Evolutionary conservation across 2,329 filamentous ascomycete species (phyloP).

Genomic region (Ascochyta koolunga): DNA sequence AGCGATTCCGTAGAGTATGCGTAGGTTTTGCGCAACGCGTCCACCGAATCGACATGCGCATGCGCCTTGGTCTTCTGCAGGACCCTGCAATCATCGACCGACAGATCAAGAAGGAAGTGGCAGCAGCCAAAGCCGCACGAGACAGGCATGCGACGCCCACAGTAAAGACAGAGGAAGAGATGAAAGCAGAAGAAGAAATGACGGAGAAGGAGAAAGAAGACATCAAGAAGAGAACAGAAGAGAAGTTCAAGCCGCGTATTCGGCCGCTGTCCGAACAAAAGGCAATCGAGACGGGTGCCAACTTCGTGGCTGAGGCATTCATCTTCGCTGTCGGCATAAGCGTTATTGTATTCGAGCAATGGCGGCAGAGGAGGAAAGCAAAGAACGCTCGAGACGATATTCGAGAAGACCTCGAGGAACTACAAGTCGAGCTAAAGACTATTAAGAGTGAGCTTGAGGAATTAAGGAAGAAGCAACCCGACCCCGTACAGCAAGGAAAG

Average conservation of each 20-base stretch:
- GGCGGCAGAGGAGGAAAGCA: constrained; percentile 66
- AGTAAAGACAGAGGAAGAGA: constrained; percentile 67
- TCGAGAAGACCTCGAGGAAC: constrained; percentile 62
- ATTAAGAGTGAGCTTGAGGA: constrained; percentile 50
- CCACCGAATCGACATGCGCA: constrained; percentile 71
- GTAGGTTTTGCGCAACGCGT: constrained; percentile 67
- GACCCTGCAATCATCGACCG: constrained; percentile 62
- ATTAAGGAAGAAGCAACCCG: constrained; percentile 45
- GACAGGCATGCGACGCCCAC: constrained; percentile 60
- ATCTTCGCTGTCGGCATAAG: constrained; percentile 68
- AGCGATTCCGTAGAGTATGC: constrained; percentile 67
- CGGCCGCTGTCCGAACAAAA: constrained; percentile 70
- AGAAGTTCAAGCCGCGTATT: constrained; percentile 59
- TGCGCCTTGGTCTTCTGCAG: constrained; percentile 69
- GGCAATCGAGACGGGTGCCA: constrained; percentile 71
- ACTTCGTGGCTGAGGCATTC: constrained; percentile 71
- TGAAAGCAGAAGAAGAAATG: constrained; percentile 61
- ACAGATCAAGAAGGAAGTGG: constrained; percentile 60
- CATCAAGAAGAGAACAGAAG: constrained; percentile 51
- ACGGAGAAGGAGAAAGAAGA: constrained; percentile 56
- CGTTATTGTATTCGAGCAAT: constrained; percentile 67
- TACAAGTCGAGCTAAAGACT: constrained; percentile 57
- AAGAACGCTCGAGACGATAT: constrained; percentile 65
- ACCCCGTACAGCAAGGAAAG: constrained; percentile 31
- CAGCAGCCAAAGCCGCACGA: constrained; percentile 61